Percentiles rank a stretch among this genome's conserved stretches.
phyloP scores from a whole-genome alignment of 148 eudicot genomes.

The Heliamphora exappendiculata region DNA sequence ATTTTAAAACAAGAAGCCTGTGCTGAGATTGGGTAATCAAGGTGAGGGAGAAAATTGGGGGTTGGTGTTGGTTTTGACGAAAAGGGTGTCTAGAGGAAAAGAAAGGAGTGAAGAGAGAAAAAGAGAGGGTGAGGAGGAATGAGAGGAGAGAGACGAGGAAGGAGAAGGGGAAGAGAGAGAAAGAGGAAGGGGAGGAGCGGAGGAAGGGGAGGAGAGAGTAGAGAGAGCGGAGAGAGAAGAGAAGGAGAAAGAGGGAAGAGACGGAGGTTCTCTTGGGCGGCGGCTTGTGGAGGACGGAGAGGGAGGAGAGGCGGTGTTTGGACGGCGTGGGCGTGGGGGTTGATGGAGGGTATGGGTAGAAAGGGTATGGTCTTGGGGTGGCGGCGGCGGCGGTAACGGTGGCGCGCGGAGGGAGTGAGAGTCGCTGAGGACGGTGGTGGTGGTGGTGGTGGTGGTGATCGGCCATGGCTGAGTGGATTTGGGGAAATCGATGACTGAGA shows the following conservation, averaged over 20 bases:
- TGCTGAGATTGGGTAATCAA: constrained; percentile 43
- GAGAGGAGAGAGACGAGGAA: constrained; percentile 72
- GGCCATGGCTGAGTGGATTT: constrained; percentile 6
- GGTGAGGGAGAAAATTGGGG: constrained; percentile 37
- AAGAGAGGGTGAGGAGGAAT: constrained; percentile 34
- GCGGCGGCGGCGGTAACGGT: constrained; percentile 36
- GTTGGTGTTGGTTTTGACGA: constrained; percentile 23
- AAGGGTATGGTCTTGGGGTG: constrained; percentile 30
- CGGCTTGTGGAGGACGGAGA: constrained; percentile 10
- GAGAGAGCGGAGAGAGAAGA: constrained; percentile 61
- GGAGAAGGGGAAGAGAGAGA: constrained; percentile 83
- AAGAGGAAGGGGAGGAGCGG: constrained; percentile 68
- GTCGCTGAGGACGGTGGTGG: constrained; percentile 5
- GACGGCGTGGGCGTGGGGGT: constrained; percentile 70
- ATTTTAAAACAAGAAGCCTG: constrained; percentile 39
- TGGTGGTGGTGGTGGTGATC: constrained; percentile 20
- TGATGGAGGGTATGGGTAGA: constrained; percentile 26
- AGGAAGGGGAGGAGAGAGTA: constrained; percentile 74
- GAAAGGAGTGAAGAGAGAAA: constrained; percentile 43
- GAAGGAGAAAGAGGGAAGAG: constrained; percentile 44
- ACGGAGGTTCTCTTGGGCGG: constrained; percentile 25
- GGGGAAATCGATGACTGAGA: background rate
- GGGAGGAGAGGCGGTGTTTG: constrained; percentile 37
- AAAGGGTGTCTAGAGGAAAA: constrained; percentile 19
- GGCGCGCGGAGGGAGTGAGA: constrained; percentile 14